Conservation (phyloP, 1,139 yeast genomes). For the Kodamaea alishanica region DNA sequence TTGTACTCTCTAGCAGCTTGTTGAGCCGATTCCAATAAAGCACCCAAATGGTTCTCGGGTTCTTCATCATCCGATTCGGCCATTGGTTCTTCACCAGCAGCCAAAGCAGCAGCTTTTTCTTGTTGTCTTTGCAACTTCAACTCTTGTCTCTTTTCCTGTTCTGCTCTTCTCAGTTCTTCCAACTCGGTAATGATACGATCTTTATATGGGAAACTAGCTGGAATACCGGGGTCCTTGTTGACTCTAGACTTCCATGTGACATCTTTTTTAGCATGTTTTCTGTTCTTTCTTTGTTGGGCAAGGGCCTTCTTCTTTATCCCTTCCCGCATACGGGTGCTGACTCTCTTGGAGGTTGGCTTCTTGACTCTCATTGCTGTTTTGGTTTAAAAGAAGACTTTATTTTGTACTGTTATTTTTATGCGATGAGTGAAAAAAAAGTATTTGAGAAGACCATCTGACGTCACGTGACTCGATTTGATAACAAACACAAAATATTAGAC, state of each 20-base stretch:
- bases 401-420: no score
- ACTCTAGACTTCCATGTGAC: slow-evolving; percentile 86
- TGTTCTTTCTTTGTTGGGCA: slow-evolving; percentile 84
- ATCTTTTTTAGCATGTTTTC: slow-evolving; percentile 79
- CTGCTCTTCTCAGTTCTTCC: slow-evolving; percentile 65
- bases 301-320: slow-evolving; percentile 95
- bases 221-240: slow-evolving; percentile 90
- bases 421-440: no score
- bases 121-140: slow-evolving; percentile 45
- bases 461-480: no score
- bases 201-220: slow-evolving; percentile 91
- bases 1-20: slow-evolving; percentile 72
- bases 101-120: slow-evolving; percentile 45
- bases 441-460: no score
- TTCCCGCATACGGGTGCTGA: slow-evolving; percentile 88
- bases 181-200: slow-evolving; percentile 77
- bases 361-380: slow-evolving; percentile 39
- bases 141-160: slow-evolving; percentile 56
- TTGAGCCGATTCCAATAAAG: slow-evolving; percentile 85
- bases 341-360: slow-evolving; percentile 80
- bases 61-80: slow-evolving; percentile 42
- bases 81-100: slow-evolving; percentile 40
- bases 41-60: slow-evolving; percentile 66
- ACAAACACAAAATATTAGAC: no score
- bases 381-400: background rate